These are phyloP conservation scores for Sarcomyxa edulis DNA, from an alignment of 768 basidiomycete genomes.

Conservation along the genomic window DNA sequence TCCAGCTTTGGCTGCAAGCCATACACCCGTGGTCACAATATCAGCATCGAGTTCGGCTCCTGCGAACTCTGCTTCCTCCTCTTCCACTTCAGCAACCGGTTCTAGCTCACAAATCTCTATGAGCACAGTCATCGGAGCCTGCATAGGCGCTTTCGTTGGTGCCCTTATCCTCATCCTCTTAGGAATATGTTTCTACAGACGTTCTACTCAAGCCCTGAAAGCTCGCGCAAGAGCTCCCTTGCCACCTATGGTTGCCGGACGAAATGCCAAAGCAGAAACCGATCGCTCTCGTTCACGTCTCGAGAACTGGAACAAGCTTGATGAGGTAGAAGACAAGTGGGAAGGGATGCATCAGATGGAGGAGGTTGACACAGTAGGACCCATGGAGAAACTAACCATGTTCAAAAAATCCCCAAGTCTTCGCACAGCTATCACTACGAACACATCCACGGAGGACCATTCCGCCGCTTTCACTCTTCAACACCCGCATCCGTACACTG, in stretches of 20 bases:
- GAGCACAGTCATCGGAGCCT: slow-evolving; percentile 57
- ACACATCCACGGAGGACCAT: slow-evolving; percentile 36
- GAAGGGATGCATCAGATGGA: slow-evolving; percentile 35
- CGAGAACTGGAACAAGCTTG: slow-evolving; percentile 56
- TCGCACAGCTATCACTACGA: slow-evolving; percentile 46
- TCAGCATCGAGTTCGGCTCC: too few species aligned
- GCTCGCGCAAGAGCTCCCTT: slow-evolving; percentile 19
- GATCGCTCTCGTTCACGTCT: slow-evolving; percentile 40
- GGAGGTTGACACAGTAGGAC: slow-evolving; percentile 37
- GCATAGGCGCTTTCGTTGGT: slow-evolving; percentile 57
- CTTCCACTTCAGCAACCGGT: slow-evolving; percentile 9
- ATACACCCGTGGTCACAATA: too few species aligned
- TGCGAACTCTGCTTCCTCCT: too few species aligned
- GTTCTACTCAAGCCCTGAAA: slow-evolving; percentile 39
- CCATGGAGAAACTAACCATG: slow-evolving; percentile 62
- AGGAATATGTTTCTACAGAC: slow-evolving; percentile 49
- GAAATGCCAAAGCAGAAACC: slow-evolving; percentile 33
- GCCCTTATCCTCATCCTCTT: slow-evolving; percentile 44
- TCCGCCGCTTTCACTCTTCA: slow-evolving; percentile 49
- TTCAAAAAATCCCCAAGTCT: slow-evolving; percentile 61
- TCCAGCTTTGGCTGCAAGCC: too few species aligned
- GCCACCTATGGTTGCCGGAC: slow-evolving; percentile 22
- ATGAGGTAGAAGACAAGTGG: slow-evolving; percentile 44
- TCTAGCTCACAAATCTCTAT: slow-evolving; percentile 29
- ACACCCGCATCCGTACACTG: slow-evolving; percentile 40